phyloP scores from a whole-genome alignment of 768 basidiomycete genomes.

The Boletales sp. region DNA sequence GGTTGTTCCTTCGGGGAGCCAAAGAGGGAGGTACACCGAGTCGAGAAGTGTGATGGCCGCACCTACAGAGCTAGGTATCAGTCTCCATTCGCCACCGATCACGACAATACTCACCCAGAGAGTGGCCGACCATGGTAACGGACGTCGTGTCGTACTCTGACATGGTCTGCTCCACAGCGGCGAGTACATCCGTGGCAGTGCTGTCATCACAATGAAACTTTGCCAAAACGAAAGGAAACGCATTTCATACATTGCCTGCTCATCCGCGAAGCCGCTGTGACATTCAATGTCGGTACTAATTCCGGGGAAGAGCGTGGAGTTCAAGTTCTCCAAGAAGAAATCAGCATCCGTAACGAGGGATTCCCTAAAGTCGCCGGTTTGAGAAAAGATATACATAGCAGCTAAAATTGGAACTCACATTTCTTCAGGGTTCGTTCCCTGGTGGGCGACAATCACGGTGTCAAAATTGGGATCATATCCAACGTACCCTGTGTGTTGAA shows the following conservation, averaged over 20 bases:
- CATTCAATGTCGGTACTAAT: conserved; percentile 38
- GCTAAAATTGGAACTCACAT: conserved; percentile 18
- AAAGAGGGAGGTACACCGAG: conserved; percentile 38
- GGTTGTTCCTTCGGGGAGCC: conserved; percentile 30
- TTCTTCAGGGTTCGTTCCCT: conserved; percentile 32
- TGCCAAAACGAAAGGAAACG: neutral
- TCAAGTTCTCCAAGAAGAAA: conserved; percentile 31
- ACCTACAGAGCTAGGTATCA: conserved; percentile 15
- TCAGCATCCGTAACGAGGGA: conserved; percentile 41
- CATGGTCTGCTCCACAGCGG: conserved; percentile 43
- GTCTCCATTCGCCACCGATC: neutral
- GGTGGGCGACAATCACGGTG: conserved; percentile 36
- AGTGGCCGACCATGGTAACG: conserved; percentile 47
- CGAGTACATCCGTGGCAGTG: conserved; percentile 38
- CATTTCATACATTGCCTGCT: conserved; percentile 40
- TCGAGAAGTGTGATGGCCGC: conserved; percentile 38
- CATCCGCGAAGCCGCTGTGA: conserved; percentile 45
- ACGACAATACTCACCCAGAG: conserved; percentile 27
- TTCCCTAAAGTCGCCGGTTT: conserved; percentile 19
- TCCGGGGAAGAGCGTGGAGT: conserved; percentile 48
- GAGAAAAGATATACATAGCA: neutral
- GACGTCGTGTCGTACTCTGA: conserved; percentile 30
- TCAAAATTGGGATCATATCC: conserved; percentile 43
- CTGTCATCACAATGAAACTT: conserved; percentile 17
- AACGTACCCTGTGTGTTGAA: conserved; percentile 42